Evolutionary conservation across 352 stramenopile species (phyloP), one percentile per base, ranked within the genome.

Genomic region (Phytophthora uliginosa): DNA sequence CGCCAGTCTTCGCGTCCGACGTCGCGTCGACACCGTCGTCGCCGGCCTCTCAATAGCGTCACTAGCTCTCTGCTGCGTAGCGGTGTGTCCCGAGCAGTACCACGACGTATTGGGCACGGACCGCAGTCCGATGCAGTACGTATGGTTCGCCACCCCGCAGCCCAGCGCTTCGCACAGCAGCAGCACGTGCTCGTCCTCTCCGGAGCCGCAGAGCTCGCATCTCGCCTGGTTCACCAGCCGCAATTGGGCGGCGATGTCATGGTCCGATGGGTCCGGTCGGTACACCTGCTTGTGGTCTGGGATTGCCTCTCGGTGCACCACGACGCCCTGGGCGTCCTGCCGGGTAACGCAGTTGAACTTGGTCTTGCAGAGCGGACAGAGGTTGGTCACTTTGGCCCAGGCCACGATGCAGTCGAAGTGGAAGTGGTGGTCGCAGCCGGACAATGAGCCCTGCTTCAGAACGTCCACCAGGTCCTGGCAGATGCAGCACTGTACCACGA

Each of bases 371-470:
- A 96, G 72, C 58, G 89, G 89, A 75, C 89, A 96, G 18, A 94
- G 63, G 59, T 96, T 96, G 18, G 89, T 95, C 22, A 95, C 85
- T 58, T 92, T 90, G 38, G 89, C 74, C 89, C 89, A 96, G 31
- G 86, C 75, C 26, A 94, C 57, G 59, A 96, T 95, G 69, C 89
- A 96, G 48, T 95, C 78, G 42, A 88, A 95, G 74, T 96, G 89
- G 78, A 96, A 96, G n/a, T 79, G 82, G 63, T 96, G 89, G 38
- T 90, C 85, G 66, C 89, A 96, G 5, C 36, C 74, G 0, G 84
- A 65, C 4, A 96, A 66, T 45, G 85, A 82, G 3, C 86, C 89
- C 57, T 92, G 88, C 33, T 69, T 76, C 6, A 83, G 31, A 57
- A 80, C 59, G 36, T 81, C 69, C 51, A 96, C 86, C 12, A 83